phyloP scores from a whole-genome alignment of 2,329 filamentous ascomycete species.

The Xylaria multiplex region DNA sequence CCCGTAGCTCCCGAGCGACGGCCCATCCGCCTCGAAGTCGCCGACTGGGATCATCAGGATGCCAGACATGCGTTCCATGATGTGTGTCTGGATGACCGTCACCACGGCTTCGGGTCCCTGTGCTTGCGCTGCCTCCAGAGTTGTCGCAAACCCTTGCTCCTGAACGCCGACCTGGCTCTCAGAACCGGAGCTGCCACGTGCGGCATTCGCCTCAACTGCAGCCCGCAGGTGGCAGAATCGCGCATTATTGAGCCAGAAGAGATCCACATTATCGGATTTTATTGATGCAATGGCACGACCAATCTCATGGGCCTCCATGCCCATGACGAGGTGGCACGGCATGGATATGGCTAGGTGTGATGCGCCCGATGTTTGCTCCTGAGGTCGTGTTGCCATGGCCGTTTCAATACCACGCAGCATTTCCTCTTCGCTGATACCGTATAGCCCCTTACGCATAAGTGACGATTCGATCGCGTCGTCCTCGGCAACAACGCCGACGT shows the following conservation, averaged over 20 bases:
- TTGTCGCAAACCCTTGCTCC: constrained; percentile 32
- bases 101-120: constrained; percentile 29
- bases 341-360: constrained; percentile 6
- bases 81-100: constrained; percentile 26
- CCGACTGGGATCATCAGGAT: constrained; percentile 41
- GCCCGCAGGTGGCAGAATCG: constrained; percentile 39
- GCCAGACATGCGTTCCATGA: constrained; percentile 39
- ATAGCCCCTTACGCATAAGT: constrained; percentile 45
- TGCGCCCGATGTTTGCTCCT: constrained; percentile 1
- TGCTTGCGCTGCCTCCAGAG: constrained; percentile 32
- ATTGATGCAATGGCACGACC: constrained; percentile 29
- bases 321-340: constrained; percentile 34
- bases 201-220: constrained; percentile 32
- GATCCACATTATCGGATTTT: constrained; percentile 31
- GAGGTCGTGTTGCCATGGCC: constrained; percentile 38
- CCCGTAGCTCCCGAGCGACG: constrained; percentile 48
- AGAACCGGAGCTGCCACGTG: constrained; percentile 21
- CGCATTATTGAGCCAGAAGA: constrained; percentile 45
- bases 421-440: constrained; percentile 46
- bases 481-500: constrained; percentile 40
- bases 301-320: constrained; percentile 38
- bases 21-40: constrained; percentile 37
- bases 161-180: constrained; percentile 22
- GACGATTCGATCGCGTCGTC: constrained; percentile 39
- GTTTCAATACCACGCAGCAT: constrained; percentile 42